Evolutionary conservation across 768 basidiomycete genomes (phyloP).

Genomic region (Infundibulicybe gibba): DNA sequence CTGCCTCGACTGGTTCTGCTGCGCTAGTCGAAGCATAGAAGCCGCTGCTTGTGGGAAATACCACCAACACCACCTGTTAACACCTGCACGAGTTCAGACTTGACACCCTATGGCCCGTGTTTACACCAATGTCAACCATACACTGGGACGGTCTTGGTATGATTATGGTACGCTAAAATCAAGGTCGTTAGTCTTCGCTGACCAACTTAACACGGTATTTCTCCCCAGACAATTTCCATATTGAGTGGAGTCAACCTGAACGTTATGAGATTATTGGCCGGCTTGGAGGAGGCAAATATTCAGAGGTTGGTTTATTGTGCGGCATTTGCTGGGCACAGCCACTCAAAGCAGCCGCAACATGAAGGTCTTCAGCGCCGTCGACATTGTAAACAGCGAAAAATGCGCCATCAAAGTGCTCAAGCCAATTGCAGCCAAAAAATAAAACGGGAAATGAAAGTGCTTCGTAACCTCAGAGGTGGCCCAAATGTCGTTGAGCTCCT

Average conservation of each 20-base stretch:
- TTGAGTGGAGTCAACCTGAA: slow-evolving; percentile 65
- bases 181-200: neutral
- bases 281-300: slow-evolving; percentile 65
- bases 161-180: slow-evolving; percentile 48
- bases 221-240: slow-evolving; percentile 45
- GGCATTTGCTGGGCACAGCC: neutral
- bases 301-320: slow-evolving; percentile 41
- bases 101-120: slow-evolving; percentile 37
- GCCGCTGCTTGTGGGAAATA: no score
- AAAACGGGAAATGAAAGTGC: slow-evolving; percentile 72
- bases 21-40: no score
- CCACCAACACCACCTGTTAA: no score
- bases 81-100: no score
- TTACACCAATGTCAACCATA: slow-evolving; percentile 56
- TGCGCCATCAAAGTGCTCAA: slow-evolving; percentile 73
- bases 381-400: slow-evolving; percentile 48
- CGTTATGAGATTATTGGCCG: slow-evolving; percentile 64
- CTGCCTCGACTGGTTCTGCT: no score
- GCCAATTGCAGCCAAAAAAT: slow-evolving; percentile 70
- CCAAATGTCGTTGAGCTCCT: slow-evolving; percentile 65
- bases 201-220: neutral
- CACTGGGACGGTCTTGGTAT: slow-evolving; percentile 56
- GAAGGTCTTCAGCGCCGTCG: slow-evolving; percentile 58
- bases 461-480: slow-evolving; percentile 65
- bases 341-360: slow-evolving; percentile 1